These are phyloP conservation scores for Thielaviopsis ethacetica DNA, from an alignment of 2,329 filamentous ascomycete genomes.

Conservation along the genomic window DNA sequence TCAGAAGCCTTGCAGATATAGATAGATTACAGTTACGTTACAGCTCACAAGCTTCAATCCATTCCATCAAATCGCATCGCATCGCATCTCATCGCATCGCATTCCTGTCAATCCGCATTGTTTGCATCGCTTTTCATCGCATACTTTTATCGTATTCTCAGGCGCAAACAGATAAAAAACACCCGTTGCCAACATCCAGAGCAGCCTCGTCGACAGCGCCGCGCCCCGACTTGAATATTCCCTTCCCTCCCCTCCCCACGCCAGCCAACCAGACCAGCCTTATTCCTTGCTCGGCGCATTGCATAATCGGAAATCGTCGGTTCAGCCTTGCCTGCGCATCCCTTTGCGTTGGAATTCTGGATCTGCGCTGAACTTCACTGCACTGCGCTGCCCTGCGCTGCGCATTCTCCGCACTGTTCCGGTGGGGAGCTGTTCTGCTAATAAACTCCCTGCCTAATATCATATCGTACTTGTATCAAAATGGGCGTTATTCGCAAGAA, in stretches of 20 bases:
- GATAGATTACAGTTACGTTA: too few relatives aligned
- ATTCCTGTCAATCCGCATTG: neutral
- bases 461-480: neutral
- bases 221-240: neutral
- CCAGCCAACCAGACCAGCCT: neutral
- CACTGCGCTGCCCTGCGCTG: too few relatives aligned
- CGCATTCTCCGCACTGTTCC: neutral
- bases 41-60: neutral
- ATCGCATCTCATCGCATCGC: neutral
- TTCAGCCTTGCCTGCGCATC: neutral
- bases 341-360: neutral
- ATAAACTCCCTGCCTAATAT: neutral
- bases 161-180: neutral
- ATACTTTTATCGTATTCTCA: neutral
- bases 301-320: neutral
- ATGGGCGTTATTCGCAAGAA: constrained; percentile 98
- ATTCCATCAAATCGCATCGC: neutral
- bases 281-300: neutral
- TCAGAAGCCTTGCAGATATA: too few relatives aligned
- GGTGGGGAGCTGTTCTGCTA: neutral
- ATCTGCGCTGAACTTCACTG: neutral
- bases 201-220: neutral
- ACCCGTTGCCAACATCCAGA: neutral
- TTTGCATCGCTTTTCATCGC: neutral
- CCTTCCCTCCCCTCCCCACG: too few relatives aligned